A percentile compares a stretch with the other conserved stretches of the same genome.
Evolutionary conservation across 495 filamentous ascomycete species (phyloP).

Genomic region (Xylaria intraflava): DNA sequence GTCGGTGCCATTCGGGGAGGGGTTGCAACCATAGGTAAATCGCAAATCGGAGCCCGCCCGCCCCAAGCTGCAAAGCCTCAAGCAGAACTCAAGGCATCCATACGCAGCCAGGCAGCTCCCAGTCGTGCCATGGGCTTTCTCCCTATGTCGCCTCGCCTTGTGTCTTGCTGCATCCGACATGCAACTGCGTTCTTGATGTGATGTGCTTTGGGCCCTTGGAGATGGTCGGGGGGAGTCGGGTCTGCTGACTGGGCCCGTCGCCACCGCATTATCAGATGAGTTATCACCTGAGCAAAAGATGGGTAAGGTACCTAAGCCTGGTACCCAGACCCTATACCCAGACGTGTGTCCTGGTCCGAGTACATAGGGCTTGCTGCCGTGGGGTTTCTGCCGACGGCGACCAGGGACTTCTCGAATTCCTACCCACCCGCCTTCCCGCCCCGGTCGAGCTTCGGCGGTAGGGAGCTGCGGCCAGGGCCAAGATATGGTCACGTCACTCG

Average conservation of each 20-base stretch:
- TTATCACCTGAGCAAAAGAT: not conserved
- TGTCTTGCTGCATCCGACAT: not conserved
- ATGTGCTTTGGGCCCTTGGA: not conserved
- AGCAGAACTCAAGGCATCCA: not conserved
- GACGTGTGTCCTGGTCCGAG: too few species aligned
- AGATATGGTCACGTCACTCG: constrained; percentile 1
- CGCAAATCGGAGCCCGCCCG: too few species aligned
- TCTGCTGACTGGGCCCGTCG: not conserved
- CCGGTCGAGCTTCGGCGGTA: constrained; percentile 5
- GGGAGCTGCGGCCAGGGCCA: not conserved
- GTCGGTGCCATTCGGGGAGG: not conserved
- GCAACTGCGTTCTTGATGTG: not conserved
- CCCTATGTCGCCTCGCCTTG: too few species aligned
- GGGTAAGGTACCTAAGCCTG: too few species aligned
- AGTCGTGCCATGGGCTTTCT: too few species aligned
- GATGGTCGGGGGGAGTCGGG: not conserved
- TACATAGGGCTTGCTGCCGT: not conserved
- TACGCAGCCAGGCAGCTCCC: too few species aligned
- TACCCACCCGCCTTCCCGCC: not conserved
- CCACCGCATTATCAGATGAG: not conserved
- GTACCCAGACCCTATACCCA: too few species aligned
- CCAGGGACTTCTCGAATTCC: not conserved
- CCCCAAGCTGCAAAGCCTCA: not conserved
- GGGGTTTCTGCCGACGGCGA: not conserved
- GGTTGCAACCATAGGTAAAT: too few species aligned